phyloP scores from a whole-genome alignment of 495 filamentous ascomycete genomes.

The Platismatia glauca region DNA sequence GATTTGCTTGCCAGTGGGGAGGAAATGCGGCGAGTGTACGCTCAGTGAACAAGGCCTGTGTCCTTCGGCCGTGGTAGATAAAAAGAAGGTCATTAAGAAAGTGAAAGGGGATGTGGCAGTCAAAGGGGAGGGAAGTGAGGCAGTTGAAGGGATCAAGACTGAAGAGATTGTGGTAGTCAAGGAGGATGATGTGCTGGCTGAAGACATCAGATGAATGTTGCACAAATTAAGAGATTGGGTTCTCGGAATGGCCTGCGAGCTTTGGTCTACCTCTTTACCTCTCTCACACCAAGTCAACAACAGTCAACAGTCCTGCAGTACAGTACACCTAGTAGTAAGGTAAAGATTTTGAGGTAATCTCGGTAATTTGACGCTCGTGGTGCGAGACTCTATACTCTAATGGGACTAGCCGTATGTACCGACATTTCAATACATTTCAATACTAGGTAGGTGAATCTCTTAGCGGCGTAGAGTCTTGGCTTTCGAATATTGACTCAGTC shows the following conservation, averaged over 20 bases:
- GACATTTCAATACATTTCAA: too few species aligned
- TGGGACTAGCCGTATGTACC: too few species aligned
- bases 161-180: conserved; percentile 38
- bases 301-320: too few species aligned
- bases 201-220: background rate
- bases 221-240: too few species aligned
- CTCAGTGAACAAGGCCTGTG: conserved; percentile 67
- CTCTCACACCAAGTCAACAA: too few species aligned
- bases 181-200: conserved; percentile 44
- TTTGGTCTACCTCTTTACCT: too few species aligned
- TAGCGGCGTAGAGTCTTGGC: background rate
- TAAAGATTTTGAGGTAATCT: too few species aligned
- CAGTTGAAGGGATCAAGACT: conserved; percentile 45
- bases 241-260: too few species aligned
- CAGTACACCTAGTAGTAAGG: too few species aligned
- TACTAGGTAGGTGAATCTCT: too few species aligned
- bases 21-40: conserved; percentile 74
- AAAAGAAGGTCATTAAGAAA: conserved; percentile 35
- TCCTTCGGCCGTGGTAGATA: conserved; percentile 51
- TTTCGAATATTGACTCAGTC: background rate
- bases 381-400: too few species aligned
- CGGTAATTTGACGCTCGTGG: too few species aligned
- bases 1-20: conserved; percentile 71
- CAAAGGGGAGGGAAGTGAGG: conserved; percentile 44
- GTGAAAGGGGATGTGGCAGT: conserved; percentile 39